Conservation (phyloP, 2,329 filamentous ascomycete genomes). For the Biscogniauxia marginata region DNA sequence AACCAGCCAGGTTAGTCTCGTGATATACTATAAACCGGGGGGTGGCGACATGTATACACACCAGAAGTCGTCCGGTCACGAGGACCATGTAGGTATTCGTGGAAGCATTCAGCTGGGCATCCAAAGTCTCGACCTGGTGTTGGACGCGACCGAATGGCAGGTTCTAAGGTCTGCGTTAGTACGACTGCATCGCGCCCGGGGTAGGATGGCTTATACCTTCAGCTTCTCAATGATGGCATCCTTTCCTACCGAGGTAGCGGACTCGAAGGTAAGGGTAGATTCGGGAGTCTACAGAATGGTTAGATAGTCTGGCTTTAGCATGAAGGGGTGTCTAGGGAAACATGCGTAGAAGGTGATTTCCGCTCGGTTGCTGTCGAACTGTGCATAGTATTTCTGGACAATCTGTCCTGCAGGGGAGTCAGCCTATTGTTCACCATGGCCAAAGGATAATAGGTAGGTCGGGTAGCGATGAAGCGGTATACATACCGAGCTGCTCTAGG, state of each 20-base stretch:
- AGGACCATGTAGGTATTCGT: constrained; percentile 76
- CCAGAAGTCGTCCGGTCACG: constrained; percentile 82
- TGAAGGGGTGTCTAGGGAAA: constrained; percentile 1
- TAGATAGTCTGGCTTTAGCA: constrained; percentile 9
- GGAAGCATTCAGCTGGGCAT: constrained; percentile 75
- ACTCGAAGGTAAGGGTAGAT: constrained; percentile 96
- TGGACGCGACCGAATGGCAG: constrained; percentile 57
- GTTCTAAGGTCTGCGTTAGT: constrained; percentile 7
- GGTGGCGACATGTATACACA: constrained; percentile 43
- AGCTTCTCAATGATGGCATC: constrained; percentile 76
- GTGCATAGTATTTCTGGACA: constrained; percentile 85
- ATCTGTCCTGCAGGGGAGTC: constrained; percentile 67
- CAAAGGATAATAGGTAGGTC: constrained; percentile 1
- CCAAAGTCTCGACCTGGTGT: constrained; percentile 74
- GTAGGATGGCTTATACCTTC: constrained; percentile 50
- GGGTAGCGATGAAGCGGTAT: background rate
- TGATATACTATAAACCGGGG: background rate
- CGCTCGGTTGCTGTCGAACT: constrained; percentile 73
- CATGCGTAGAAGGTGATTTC: constrained; percentile 79
- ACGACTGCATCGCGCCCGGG: background rate
- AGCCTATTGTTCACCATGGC: constrained; percentile 12
- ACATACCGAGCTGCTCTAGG: background rate
- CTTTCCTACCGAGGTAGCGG: constrained; percentile 61
- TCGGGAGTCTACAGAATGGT: constrained; percentile 60
- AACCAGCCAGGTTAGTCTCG: constrained; percentile 9